Percentiles rank a stretch among this genome's conserved stretches.
Evolutionary conservation across 176 grass and related monocot genomes (phyloP).

Genomic region (Aegilops longissima): DNA sequence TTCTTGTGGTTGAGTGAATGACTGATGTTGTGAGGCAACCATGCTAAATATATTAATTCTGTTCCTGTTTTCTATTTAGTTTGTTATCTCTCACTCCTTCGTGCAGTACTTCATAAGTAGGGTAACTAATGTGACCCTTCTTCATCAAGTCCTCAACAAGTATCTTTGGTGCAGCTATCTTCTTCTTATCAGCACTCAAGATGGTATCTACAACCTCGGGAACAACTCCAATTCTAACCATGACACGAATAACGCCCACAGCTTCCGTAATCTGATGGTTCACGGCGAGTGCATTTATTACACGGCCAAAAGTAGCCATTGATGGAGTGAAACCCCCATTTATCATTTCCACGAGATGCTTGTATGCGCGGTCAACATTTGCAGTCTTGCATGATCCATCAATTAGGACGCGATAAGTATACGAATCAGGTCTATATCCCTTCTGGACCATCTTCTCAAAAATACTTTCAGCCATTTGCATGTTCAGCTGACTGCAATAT

Average conservation of each 20-base stretch:
- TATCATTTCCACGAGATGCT: conserved; percentile 69
- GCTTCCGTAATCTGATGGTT: conserved; percentile 56
- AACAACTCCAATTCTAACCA: conserved; percentile 70
- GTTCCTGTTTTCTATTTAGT: conserved; percentile 43
- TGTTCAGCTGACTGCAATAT: conserved; percentile 68
- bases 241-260: conserved; percentile 64
- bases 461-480: conserved; percentile 82
- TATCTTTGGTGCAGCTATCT: conserved; percentile 95
- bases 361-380: conserved; percentile 53
- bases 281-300: conserved; percentile 67
- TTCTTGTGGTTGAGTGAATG: conserved; percentile 10
- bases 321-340: conserved; percentile 69
- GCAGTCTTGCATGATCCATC: conserved; percentile 79
- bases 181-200: conserved; percentile 79
- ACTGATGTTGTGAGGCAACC: conserved; percentile 8
- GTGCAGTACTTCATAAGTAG: conserved; percentile 86
- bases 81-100: conserved; percentile 89
- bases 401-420: conserved; percentile 77
- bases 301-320: conserved; percentile 67
- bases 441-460: conserved; percentile 68
- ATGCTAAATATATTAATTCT: conserved; percentile 12
- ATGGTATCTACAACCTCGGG: conserved; percentile 81
- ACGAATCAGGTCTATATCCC: conserved; percentile 62
- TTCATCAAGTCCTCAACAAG: conserved; percentile 94
- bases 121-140: conserved; percentile 85